Conservation (phyloP, 2,329 filamentous ascomycete species). For the Diaporthe sp. region DNA sequence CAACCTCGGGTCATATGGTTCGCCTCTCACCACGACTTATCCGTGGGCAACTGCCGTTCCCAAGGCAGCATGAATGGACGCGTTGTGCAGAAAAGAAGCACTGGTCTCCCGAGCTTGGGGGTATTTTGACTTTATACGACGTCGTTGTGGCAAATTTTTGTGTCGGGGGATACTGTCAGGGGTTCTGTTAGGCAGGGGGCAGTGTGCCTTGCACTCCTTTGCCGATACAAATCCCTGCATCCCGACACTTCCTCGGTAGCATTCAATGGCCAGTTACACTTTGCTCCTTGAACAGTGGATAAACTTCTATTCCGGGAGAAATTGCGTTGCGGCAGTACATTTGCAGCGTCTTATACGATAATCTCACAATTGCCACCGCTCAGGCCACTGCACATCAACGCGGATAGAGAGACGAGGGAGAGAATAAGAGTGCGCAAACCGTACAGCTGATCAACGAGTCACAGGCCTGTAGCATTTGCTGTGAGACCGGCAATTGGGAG, state of each 20-base stretch:
- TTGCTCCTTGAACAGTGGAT: not conserved
- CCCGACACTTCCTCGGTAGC: not conserved
- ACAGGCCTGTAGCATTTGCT: constrained; percentile 3
- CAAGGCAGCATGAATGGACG: not conserved
- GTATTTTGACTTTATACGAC: constrained; percentile 8
- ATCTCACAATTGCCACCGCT: constrained; percentile 20
- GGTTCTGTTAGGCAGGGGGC: not conserved
- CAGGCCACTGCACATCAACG: not conserved
- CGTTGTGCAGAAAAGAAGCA: constrained; percentile 35
- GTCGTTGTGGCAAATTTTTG: not conserved
- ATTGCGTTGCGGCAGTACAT: not conserved
- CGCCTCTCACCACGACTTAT: constrained; percentile 59
- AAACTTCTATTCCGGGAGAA: not conserved
- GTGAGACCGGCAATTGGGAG: constrained; percentile 3
- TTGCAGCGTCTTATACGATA: not conserved
- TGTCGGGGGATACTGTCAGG: constrained; percentile 2
- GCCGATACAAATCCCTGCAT: not conserved
- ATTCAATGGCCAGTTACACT: not conserved
- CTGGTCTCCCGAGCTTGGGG: not conserved
- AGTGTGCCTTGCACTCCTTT: not conserved
- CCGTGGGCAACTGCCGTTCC: constrained; percentile 60
- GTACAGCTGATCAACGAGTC: constrained; percentile 4
- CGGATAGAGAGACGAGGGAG: not conserved
- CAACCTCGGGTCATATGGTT: constrained; percentile 59
- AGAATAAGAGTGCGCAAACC: not conserved